Conservation (phyloP, 176 grass and related monocot species). For the Lolium rigidum region DNA sequence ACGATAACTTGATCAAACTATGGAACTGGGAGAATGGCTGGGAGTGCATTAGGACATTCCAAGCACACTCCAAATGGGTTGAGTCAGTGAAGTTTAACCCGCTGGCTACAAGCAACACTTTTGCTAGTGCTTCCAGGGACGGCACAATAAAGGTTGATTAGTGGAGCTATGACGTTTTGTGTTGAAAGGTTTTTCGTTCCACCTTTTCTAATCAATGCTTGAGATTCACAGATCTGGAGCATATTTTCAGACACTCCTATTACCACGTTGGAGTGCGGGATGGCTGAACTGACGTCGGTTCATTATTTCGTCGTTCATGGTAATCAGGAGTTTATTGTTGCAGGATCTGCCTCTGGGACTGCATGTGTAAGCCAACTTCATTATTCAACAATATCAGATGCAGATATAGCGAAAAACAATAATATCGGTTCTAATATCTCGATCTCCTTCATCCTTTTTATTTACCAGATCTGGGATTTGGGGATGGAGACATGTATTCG, state of each 20-base stretch:
- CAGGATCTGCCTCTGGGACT: not conserved
- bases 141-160: constrained; percentile 60
- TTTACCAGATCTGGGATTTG: not conserved
- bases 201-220: not conserved
- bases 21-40: constrained; percentile 71
- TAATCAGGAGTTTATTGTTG: not conserved
- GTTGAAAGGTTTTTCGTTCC: not conserved
- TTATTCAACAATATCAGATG: not conserved
- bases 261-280: not conserved
- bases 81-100: constrained; percentile 63
- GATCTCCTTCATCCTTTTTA: not conserved
- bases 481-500: not conserved
- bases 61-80: not conserved
- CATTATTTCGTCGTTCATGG: not conserved
- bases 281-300: not conserved
- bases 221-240: constrained; percentile 58
- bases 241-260: constrained; percentile 54
- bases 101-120: constrained; percentile 52
- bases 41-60: constrained; percentile 45
- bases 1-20: constrained; percentile 60
- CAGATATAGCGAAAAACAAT: no score
- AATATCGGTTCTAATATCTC: no score
- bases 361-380: not conserved
- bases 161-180: not conserved
- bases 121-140: constrained; percentile 55